Evolutionary conservation across 2,329 filamentous ascomycete genomes (phyloP), one percentile per base, ranked within the genome.

Genomic region (Zymoseptoria crescenta): DNA sequence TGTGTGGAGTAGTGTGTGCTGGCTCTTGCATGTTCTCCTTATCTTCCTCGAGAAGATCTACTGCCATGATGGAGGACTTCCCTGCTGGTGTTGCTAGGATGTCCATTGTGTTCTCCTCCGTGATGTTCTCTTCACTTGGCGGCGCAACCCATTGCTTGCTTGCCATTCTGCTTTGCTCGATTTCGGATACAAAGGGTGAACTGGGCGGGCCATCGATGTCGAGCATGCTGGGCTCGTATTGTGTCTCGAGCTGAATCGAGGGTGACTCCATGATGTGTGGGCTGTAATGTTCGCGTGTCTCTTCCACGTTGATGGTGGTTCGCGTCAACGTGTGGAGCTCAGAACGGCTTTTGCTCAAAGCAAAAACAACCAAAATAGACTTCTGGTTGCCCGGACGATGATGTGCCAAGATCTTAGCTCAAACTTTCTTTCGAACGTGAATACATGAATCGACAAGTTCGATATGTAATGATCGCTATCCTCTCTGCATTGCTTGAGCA

Each of bases 171-270:
- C 67, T 72, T 9, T 65, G 60, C 19, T 75, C 74, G 55, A 79
- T 67, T 56, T 79, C 73, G 49, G 74, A 70, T n/a, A 78, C 67
- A 65, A 80, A 81, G 13, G 79, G 79, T 45, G 78, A 80, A 57
- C 77, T 79, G 5, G 75, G 75, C 24, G 73, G 74, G 19, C 67
- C 67, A 62, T 77, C 70, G 20, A 70, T 59, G 28, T 59, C 35
- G 54, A 64, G 35, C 49, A 62, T 61, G 61, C 65, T 65, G 55
- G 61, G 59, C 16, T 66, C 65, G 9, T 35, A 49, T 41, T 59
- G 58, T 8, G 58, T 55, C 9, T 54, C 28, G 16, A 54, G 30
- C 49, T 59, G 60, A 19, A 52, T 52, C 19, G 61, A 59, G 10
- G 66, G 63, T 19, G 62, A 65, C 7, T 68, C 66, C 67, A 69